Percentiles rank a stretch among this genome's conserved stretches.
phyloP scores from a whole-genome alignment of 306 rosid species.

The Leucaena leucocephala region DNA sequence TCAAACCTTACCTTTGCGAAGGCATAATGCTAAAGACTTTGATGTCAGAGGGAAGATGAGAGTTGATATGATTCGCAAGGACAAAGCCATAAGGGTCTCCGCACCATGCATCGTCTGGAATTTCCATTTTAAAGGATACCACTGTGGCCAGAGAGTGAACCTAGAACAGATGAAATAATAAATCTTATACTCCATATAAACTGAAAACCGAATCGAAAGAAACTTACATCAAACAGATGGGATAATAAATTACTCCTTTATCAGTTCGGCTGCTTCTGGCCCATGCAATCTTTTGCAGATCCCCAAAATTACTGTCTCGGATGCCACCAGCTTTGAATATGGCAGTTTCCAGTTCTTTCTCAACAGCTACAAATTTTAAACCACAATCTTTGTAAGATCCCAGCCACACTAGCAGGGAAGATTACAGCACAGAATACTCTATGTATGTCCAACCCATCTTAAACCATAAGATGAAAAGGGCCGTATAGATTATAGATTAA shows the following conservation, averaged over 20 bases:
- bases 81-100: constrained; percentile 72
- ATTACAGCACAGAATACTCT: constrained; percentile 33
- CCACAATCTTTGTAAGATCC: constrained; percentile 40
- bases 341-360: constrained; percentile 86
- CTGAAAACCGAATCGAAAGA: constrained; percentile 16
- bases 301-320: constrained; percentile 71
- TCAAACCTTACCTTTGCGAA: constrained; percentile 66
- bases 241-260: constrained; percentile 76
- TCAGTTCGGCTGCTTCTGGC: constrained; percentile 95
- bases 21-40: constrained; percentile 80
- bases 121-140: constrained; percentile 90
- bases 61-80: constrained; percentile 66
- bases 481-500: neutral
- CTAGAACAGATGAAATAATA: constrained; percentile 40
- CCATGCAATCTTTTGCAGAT: constrained; percentile 80
- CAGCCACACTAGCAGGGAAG: constrained; percentile 37
- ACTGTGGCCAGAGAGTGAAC: constrained; percentile 89
- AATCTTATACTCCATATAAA: constrained; percentile 9
- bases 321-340: constrained; percentile 89
- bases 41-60: constrained; percentile 70
- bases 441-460: constrained; percentile 13
- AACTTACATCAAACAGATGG: constrained; percentile 10
- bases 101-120: constrained; percentile 73
- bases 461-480: neutral
- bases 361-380: constrained; percentile 73